phyloP scores from a whole-genome alignment of 2,329 filamentous ascomycete species.

The Arthrobotrys conoides region DNA sequence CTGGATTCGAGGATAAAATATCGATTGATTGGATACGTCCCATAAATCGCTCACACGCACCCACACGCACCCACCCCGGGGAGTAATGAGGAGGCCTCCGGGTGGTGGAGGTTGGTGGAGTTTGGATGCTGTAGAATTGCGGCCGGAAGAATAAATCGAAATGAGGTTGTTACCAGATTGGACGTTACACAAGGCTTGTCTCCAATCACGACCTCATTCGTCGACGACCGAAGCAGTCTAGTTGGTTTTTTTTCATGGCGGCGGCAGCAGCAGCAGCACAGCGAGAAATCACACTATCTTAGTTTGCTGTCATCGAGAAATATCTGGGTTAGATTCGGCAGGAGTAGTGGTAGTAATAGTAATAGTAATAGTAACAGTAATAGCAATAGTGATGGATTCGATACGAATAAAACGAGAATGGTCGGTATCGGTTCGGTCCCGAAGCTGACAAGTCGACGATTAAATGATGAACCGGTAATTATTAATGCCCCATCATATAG shows the following conservation, averaged over 20 bases:
- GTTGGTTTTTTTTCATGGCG: not conserved
- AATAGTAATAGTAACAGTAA: too few species aligned
- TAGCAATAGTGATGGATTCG: not conserved
- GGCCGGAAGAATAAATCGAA: slow-evolving; percentile 8
- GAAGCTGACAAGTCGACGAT: not conserved
- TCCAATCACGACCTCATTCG: slow-evolving; percentile 11
- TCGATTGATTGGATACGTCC: slow-evolving; percentile 3
- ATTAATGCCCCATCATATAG: too few species aligned
- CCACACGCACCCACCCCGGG: not conserved
- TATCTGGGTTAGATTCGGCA: not conserved
- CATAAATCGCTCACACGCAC: slow-evolving; percentile 26
- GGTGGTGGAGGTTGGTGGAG: too few species aligned
- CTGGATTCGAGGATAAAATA: not conserved
- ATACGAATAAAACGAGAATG: not conserved
- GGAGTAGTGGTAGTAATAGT: too few species aligned
- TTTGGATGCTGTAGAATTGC: not conserved
- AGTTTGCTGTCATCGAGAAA: too few species aligned
- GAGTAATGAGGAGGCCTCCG: too few species aligned
- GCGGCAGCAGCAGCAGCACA: not conserved
- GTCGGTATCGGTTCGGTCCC: too few species aligned
- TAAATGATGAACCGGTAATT: not conserved
- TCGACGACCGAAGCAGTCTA: slow-evolving; percentile 9
- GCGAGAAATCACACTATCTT: not conserved
- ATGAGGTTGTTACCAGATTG: slow-evolving; percentile 28
- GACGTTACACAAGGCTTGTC: slow-evolving; percentile 23